These are phyloP conservation scores for Carex sylvatica DNA, from an alignment of 202 grass and related monocot genomes.

Conservation along the genomic window DNA sequence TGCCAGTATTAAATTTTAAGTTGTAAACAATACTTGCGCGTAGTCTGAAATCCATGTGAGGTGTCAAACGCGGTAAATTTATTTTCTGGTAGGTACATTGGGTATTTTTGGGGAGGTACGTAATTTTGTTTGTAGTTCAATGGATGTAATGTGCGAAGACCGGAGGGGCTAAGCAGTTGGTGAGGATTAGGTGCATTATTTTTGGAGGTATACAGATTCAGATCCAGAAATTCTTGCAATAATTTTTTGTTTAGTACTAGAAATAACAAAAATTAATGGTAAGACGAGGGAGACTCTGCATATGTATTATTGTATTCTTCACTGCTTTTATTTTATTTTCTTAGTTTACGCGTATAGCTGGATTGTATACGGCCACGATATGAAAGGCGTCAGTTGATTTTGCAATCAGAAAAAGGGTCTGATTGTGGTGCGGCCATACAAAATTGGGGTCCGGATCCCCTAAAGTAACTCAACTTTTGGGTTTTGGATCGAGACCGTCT, in stretches of 20 bases:
- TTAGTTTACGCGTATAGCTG: too few relatives aligned
- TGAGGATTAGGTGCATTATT: conserved; percentile 15
- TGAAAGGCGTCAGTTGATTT: too few relatives aligned
- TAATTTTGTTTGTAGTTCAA: conserved; percentile 1
- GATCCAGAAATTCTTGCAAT: conserved; percentile 5
- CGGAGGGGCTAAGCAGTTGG: not conserved
- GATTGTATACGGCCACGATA: too few relatives aligned
- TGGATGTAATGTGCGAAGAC: not conserved
- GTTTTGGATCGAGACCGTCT: too few relatives aligned
- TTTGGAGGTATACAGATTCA: conserved; percentile 16
- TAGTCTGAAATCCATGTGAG: not conserved
- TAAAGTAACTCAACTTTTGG: too few relatives aligned
- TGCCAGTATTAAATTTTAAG: not conserved
- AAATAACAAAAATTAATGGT: not conserved
- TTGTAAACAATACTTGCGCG: too few relatives aligned
- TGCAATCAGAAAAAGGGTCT: too few relatives aligned
- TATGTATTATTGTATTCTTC: not conserved
- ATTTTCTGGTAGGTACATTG: not conserved
- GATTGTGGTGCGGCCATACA: too few relatives aligned
- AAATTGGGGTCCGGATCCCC: too few relatives aligned
- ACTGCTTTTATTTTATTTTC: too few relatives aligned
- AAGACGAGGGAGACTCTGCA: not conserved
- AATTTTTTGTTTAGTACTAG: not conserved
- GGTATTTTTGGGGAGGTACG: not conserved
- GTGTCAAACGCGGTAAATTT: not conserved